phyloP scores from a whole-genome alignment of 306 rosid species.

The Dicorynia guianensis region DNA sequence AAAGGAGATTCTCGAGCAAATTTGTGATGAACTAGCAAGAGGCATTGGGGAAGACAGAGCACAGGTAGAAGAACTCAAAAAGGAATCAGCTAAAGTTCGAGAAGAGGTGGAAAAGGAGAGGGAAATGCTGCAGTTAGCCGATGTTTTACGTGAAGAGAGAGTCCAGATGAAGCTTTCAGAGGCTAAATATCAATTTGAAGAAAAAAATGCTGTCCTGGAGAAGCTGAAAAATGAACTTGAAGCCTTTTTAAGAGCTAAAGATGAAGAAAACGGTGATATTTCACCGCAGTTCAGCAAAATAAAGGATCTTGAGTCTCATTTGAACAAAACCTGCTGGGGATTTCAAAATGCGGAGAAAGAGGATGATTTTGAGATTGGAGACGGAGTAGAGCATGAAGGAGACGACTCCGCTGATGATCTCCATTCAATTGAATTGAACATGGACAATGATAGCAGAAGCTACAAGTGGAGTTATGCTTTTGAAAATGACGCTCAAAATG shows the following conservation, averaged over 20 bases:
- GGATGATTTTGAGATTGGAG: slow-evolving; percentile 47
- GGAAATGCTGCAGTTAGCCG: slow-evolving; percentile 93
- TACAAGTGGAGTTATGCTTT: slow-evolving; percentile 69
- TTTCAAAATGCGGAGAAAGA: slow-evolving; percentile 44
- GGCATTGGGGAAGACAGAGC: slow-evolving; percentile 90
- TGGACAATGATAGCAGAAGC: slow-evolving; percentile 68
- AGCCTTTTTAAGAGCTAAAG: slow-evolving; percentile 59
- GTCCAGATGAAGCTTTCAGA: slow-evolving; percentile 98
- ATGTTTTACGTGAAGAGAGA: slow-evolving; percentile 86
- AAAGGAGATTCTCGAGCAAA: slow-evolving; percentile 81
- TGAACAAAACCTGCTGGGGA: slow-evolving; percentile 63
- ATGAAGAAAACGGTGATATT: slow-evolving; percentile 49
- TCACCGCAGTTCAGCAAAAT: slow-evolving; percentile 57
- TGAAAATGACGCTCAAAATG: slow-evolving; percentile 53
- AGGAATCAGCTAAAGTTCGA: slow-evolving; percentile 71
- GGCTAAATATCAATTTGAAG: slow-evolving; percentile 88
- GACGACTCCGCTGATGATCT: slow-evolving; percentile 74
- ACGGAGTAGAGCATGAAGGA: slow-evolving; percentile 54
- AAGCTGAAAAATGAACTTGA: slow-evolving; percentile 72
- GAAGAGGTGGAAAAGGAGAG: slow-evolving; percentile 92
- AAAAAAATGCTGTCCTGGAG: slow-evolving; percentile 81
- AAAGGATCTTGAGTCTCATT: slow-evolving; percentile 74
- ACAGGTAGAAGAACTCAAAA: slow-evolving; percentile 79
- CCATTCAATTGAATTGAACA: slow-evolving; percentile 87
- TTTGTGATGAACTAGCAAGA: slow-evolving; percentile 79